Base-by-base conservation (phyloP, 495 filamentous ascomycete genomes). In the Penicillium paxilli region DNA sequence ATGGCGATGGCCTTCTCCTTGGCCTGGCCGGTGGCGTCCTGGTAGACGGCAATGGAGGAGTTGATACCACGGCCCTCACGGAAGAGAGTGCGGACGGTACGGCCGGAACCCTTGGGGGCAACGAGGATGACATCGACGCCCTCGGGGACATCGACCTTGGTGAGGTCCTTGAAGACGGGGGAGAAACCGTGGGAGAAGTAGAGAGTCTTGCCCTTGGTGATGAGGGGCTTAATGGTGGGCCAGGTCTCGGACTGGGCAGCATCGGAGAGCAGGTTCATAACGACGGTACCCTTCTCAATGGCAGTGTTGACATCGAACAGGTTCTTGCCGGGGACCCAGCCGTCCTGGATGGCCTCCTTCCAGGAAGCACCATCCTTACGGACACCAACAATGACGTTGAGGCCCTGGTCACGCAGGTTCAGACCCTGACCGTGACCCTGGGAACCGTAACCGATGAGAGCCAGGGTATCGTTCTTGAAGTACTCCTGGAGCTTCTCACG, bases 151-250 rank as follows among this genome's bases (percentile, higher is more conserved):
- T 98, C 93, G 72, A 98, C 94, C 79, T 96, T 96, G 85, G 94
- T 98, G 64, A 94, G 85, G 74, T 96, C 88, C 81, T 96, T 96
- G 90, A 98, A 98, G 75, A 98, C 92, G 67, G 94, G 94, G 56
- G 94, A 98, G 89, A 98, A 98, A 72, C 94, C 94, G 84, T 98
- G 94, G 49, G 94, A 97, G 87, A 98, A 98, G 87, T 98, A 98
- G 66, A 98, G 88, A 42, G 94, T 98, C 91, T 98, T 98, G 79
- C 89, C 95, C 87, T 97, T 95, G 79, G 89, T 95, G 69, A 98
- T 79, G 72, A 94, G 86, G 67, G 94, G 95, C 86, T 97, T 98
- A 80, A 98, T 94, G 49, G 84, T 76, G 59, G 95, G 94, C 94
- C 94, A 98, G 51, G 94, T 98, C 86, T 96, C 93, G 74, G 82